Percentiles rank a stretch among this genome's conserved stretches.
Conservation (phyloP, 345 rosid genomes). For the Trapa incisa region DNA sequence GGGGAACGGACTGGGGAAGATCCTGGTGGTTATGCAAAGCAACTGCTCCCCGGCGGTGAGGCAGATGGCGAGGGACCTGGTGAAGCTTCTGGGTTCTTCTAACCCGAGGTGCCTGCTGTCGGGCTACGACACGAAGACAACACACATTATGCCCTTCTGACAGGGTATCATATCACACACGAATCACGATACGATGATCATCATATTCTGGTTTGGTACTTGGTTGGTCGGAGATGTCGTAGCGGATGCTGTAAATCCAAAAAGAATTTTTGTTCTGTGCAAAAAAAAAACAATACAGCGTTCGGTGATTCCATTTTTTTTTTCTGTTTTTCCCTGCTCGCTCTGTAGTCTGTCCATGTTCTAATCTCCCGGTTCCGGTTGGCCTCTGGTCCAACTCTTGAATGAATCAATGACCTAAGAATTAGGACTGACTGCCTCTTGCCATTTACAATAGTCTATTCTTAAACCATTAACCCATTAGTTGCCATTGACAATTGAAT, state of each 20-base stretch:
- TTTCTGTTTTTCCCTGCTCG: no score
- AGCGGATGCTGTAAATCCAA: not conserved
- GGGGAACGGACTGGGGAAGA: conserved; percentile 56
- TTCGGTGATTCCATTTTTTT: no score
- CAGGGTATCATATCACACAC: not conserved
- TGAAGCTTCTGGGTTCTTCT: conserved; percentile 46
- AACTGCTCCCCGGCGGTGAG: conserved; percentile 57
- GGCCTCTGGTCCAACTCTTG: no score
- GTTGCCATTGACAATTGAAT: no score
- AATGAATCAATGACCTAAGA: no score
- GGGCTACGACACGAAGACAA: conserved; percentile 72
- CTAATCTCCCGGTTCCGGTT: no score
- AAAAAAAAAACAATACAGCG: not conserved
- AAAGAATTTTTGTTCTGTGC: not conserved
- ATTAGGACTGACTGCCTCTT: no score
- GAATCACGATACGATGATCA: not conserved
- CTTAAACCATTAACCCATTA: no score
- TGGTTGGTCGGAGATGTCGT: not conserved
- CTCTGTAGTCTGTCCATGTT: no score
- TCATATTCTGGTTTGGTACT: not conserved
- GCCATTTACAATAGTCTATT: no score
- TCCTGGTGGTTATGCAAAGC: conserved; percentile 77
- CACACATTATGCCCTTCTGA: conserved; percentile 89
- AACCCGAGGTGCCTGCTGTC: conserved; percentile 40
- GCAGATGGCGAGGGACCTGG: conserved; percentile 62